Percentiles rank a stretch among this genome's conserved stretches.
Evolutionary conservation across 1,284 basidiomycete species (phyloP).

Genomic region (Coniferiporia sulphurascens): DNA sequence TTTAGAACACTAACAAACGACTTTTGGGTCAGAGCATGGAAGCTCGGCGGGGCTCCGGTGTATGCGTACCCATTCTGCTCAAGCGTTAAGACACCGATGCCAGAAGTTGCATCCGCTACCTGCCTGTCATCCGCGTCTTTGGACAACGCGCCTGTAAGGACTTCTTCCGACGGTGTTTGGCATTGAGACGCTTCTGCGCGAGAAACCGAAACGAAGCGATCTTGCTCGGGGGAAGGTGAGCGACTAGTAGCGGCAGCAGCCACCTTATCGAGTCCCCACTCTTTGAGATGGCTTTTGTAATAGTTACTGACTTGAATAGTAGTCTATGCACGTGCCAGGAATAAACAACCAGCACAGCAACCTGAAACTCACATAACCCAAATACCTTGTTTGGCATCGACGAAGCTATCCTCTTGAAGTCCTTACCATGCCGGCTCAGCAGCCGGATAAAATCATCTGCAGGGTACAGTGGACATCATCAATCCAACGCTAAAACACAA

Average conservation of each 20-base stretch:
- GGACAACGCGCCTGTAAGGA: background rate
- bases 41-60: background rate
- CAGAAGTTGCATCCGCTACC: slow-evolving; percentile 11
- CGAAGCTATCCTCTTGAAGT: slow-evolving; percentile 72
- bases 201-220: slow-evolving; percentile 3
- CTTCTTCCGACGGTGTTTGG: slow-evolving; percentile 6
- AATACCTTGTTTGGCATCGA: slow-evolving; percentile 69
- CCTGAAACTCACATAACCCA: background rate
- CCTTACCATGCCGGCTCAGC: slow-evolving; percentile 63
- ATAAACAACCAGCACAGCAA: slow-evolving; percentile 4
- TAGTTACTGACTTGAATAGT: slow-evolving; percentile 73
- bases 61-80: slow-evolving; percentile 8
- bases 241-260: slow-evolving; percentile 31
- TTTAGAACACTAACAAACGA: slow-evolving; percentile 6
- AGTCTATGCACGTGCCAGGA: slow-evolving; percentile 40
- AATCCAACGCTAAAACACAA: slow-evolving; percentile 22
- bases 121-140: slow-evolving; percentile 5
- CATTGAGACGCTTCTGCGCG: slow-evolving; percentile 4
- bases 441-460: slow-evolving; percentile 58
- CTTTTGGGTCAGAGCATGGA: background rate
- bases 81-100: slow-evolving; percentile 6
- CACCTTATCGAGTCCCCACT: slow-evolving; percentile 41
- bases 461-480: slow-evolving; percentile 27
- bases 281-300: slow-evolving; percentile 46
- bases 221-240: slow-evolving; percentile 29